Percentiles rank a stretch among this genome's conserved stretches.
Conservation (phyloP, 495 filamentous ascomycete species). For the Trichoderma virens region DNA sequence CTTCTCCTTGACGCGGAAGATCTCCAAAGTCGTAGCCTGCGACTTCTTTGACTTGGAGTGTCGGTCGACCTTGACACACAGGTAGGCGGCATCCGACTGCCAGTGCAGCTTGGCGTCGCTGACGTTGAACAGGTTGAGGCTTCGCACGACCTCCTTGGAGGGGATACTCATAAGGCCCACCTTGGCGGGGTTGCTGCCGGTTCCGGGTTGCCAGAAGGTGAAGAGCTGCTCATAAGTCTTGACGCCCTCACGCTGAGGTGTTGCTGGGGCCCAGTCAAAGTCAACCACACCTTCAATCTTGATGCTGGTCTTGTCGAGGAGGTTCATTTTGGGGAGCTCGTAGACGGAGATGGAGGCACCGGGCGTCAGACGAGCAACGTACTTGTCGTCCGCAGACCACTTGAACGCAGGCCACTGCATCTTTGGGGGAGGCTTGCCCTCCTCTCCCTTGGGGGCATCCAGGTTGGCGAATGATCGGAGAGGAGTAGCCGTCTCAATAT, state of each 20-base stretch:
- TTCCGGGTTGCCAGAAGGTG: constrained; percentile 98
- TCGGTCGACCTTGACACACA: constrained; percentile 97
- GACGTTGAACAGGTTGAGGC: constrained; percentile 94
- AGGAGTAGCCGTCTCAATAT: constrained; percentile 82
- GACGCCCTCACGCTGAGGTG: constrained; percentile 65
- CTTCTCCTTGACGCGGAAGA: constrained; percentile 94
- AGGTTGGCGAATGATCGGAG: constrained; percentile 87
- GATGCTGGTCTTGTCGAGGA: constrained; percentile 80
- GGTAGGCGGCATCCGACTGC: constrained; percentile 87
- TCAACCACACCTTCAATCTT: constrained; percentile 95
- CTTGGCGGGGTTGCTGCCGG: constrained; percentile 95
- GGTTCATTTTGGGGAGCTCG: constrained; percentile 84
- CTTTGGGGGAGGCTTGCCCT: constrained; percentile 67
- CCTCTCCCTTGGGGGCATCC: constrained; percentile 57
- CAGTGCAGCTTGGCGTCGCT: constrained; percentile 95
- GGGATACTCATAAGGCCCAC: constrained; percentile 95
- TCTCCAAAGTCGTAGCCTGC: constrained; percentile 91
- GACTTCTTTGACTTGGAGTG: constrained; percentile 99
- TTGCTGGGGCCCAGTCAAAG: constrained; percentile 93
- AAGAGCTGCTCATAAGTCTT: constrained; percentile 91
- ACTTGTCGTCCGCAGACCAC: constrained; percentile 96
- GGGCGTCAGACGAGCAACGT: constrained; percentile 85
- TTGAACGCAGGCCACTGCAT: constrained; percentile 98
- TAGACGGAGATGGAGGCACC: constrained; percentile 88
- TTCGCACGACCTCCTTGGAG: constrained; percentile 84